Evolutionary conservation across 306 rosid species (phyloP).

Genomic region (Castanea mollissima): DNA sequence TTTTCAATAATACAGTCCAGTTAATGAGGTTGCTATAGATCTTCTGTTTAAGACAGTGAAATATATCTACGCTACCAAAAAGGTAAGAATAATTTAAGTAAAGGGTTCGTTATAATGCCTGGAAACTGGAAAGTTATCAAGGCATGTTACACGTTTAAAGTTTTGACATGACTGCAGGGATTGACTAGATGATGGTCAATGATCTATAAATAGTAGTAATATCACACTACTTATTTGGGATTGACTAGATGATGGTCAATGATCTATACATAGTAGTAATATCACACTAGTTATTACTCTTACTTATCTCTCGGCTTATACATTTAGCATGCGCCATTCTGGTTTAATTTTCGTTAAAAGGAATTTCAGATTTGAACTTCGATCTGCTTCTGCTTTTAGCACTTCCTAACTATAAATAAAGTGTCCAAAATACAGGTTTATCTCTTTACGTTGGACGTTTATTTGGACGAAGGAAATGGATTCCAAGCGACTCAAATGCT

Average conservation of each 20-base stretch:
- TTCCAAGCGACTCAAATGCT: slow-evolving; percentile 35
- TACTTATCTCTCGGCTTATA: neutral
- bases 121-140: too few species aligned
- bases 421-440: neutral
- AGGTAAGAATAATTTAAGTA: too few species aligned
- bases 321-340: neutral
- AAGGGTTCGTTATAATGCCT: too few species aligned
- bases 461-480: slow-evolving; percentile 31
- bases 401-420: neutral
- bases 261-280: neutral
- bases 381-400: neutral
- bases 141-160: too few species aligned
- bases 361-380: neutral
- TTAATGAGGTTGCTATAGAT: too few species aligned
- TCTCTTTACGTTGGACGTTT: neutral
- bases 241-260: neutral
- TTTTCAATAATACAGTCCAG: too few species aligned
- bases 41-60: too few species aligned
- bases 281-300: neutral
- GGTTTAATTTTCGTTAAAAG: neutral
- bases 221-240: neutral
- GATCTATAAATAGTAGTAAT: neutral
- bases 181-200: neutral
- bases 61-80: too few species aligned
- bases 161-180: neutral